Base-by-base conservation (phyloP, 208 protist species). In the Leishmania amazonensis region DNA sequence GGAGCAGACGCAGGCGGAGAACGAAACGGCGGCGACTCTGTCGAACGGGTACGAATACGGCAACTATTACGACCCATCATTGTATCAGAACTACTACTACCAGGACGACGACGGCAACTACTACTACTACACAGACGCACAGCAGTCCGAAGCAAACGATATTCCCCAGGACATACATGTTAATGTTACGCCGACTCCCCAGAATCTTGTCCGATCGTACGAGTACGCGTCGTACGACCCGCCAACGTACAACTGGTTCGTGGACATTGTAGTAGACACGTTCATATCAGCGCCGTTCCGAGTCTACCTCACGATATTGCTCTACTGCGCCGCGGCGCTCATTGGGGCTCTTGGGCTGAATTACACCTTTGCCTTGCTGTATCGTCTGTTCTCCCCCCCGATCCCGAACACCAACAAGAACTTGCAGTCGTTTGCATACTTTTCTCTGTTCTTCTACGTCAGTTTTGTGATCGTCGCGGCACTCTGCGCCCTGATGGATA, bases 161-260 rank as follows among this genome's bases (percentile, higher is more conserved):
- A 35, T 75, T 40, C 80, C 85, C 65, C 81, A 89, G 42, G 57
- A 81, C 74, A 76, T 76, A 51, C 79, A 84, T 60, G 65, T 64
- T 76, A 75, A 68, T 72, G 80, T 79, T 53, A 38, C 78, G 24
- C 76, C 75, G 7, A 83, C 80, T 8, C 64, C 84, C 9, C 73
- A 83, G 42, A 94, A 90, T 79, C 71, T 94, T 45, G 79, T 93
- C 19, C 87, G 87, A 6, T 90, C 89, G 2, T 90, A 92, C 71
- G 93, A 96, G 83, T 93, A 96, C 80, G 92, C 93, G 21, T 87
- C 90, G 67, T 98, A 92, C 85, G 89, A 89, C 58, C 94, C 94
- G 42, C 85, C 80, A 47, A 88, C 78, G 45, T 95, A 89, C 84
- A 83, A 84, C 70, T 96, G 90, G 90, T 94, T 96, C 79, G 85